Evolutionary conservation across 805 yeast species (phyloP).

Genomic region (Priceomyces castillae): DNA sequence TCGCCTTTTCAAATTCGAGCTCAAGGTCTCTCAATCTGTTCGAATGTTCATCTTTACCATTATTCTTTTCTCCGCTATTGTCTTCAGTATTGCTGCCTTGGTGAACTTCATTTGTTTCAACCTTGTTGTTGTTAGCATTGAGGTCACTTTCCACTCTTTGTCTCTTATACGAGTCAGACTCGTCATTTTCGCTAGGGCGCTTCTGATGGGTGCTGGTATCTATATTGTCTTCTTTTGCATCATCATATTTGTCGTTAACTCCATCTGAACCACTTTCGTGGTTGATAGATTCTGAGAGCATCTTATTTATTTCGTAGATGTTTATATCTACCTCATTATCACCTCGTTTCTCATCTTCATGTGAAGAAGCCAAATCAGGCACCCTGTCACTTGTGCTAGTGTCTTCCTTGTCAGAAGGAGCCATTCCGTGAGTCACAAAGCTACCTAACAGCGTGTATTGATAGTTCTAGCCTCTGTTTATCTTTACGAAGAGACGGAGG

Average conservation of each 20-base stretch:
- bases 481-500: background rate
- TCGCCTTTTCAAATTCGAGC: conserved; percentile 17
- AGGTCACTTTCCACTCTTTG: conserved; percentile 3
- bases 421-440: conserved; percentile 1
- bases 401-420: conserved; percentile 4
- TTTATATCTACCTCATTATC: conserved; percentile 9
- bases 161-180: conserved; percentile 4
- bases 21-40: conserved; percentile 10
- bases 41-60: background rate
- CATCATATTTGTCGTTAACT: background rate
- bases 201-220: background rate
- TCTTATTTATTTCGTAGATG: conserved; percentile 17
- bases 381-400: background rate
- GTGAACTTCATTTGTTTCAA: background rate
- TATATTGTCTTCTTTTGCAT: background rate
- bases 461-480: background rate
- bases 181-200: background rate
- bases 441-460: background rate
- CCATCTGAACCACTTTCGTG: conserved; percentile 1
- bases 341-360: conserved; percentile 5
- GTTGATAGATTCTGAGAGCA: conserved; percentile 18
- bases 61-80: background rate
- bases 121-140: background rate
- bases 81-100: background rate
- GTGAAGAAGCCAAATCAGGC: background rate